Evolutionary conservation across 2,329 filamentous ascomycete genomes (phyloP), one percentile per base, ranked within the genome.

Genomic region (Zasmidium citrigriseum): DNA sequence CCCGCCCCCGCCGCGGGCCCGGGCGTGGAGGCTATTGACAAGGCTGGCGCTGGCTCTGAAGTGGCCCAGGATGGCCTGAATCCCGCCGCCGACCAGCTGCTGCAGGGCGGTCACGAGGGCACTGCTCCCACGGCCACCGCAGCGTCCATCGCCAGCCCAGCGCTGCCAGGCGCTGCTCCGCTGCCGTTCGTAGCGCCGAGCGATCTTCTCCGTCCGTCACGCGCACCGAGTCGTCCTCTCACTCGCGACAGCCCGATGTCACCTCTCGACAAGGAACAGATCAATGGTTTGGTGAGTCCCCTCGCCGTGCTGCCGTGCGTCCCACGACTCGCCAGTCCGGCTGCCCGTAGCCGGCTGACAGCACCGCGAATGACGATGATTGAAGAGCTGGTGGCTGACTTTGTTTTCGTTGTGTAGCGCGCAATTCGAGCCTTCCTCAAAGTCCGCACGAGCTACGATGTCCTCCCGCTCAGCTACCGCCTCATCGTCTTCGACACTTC

Each of bases 401-500:
- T 38, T 24, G 23, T 47, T 27, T 47, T 46, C 21, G 23, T 41
- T 38, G 46, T 46, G 65, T 77, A 96, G 93, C 88, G 88, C 80
- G 89, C 90, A 63, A 93, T 98, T 70, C 90, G 95, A 76, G 90
- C 96, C 69, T 99, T 99, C 78, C 87, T 99, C 73, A 96, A 93
- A 77, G 89, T 96, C 68, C 89, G 95, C 72, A 98, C 91, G 34
- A 97, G 93, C 75, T 99, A 99, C 81, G 95, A 99, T 78, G 95
- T 99, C 66, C 83, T 99, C 49, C 95, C 95, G 18, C 86, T 99
- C 61, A 97, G 93, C 67, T 99, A 96, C 78, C 90, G 95, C 64
- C 86, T 99, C 55, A 96, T 99, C 71, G 86, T 97, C 64, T 90
- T 99, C 74, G 96, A 99, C 76, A 98, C 92, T 62, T 88, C 93